These are phyloP conservation scores for Dothideomycetes sp. DNA, from an alignment of 2,329 filamentous ascomycete species.

Conservation along the genomic window DNA sequence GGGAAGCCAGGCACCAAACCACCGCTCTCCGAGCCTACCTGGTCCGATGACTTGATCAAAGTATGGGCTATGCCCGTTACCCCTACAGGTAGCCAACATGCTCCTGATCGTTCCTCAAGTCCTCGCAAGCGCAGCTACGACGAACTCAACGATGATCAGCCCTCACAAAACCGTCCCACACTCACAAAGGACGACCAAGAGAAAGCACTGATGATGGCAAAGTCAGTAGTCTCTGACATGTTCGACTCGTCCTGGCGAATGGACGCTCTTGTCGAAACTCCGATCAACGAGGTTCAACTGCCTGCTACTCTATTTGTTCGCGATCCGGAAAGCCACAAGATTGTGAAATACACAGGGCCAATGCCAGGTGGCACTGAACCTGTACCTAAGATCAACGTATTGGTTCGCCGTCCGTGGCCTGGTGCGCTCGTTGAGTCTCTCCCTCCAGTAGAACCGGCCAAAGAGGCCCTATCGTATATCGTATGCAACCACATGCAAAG, in stretches of 20 bases:
- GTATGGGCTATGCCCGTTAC: slow-evolving; percentile 72
- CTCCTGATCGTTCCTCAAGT: slow-evolving; percentile 15
- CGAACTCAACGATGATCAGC: slow-evolving; percentile 25
- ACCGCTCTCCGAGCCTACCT: slow-evolving; percentile 50
- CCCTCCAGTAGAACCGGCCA: slow-evolving; percentile 57
- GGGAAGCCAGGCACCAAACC: slow-evolving; percentile 18
- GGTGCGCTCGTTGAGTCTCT: slow-evolving; percentile 53
- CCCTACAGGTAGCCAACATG: slow-evolving; percentile 20
- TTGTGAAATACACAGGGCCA: slow-evolving; percentile 64
- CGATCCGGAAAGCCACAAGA: slow-evolving; percentile 49
- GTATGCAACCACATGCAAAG: slow-evolving; percentile 66
- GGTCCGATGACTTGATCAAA: slow-evolving; percentile 64
- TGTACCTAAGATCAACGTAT: slow-evolving; percentile 56
- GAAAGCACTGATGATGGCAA: slow-evolving; percentile 36
- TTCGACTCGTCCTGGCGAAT: slow-evolving; percentile 68
- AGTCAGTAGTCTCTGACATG: slow-evolving; percentile 62
- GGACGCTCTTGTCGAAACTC: slow-evolving; percentile 59
- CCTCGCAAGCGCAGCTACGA: slow-evolving; percentile 29
- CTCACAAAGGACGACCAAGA: slow-evolving; percentile 29
- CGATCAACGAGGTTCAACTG: slow-evolving; percentile 55
- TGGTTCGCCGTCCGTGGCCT: slow-evolving; percentile 72
- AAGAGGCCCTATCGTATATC: slow-evolving; percentile 74
- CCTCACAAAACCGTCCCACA: slow-evolving; percentile 15
- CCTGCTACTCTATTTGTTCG: slow-evolving; percentile 64
- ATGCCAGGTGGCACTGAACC: slow-evolving; percentile 42